phyloP scores from a whole-genome alignment of 148 eudicot genomes.

The Nepenthes mirabilis region DNA sequence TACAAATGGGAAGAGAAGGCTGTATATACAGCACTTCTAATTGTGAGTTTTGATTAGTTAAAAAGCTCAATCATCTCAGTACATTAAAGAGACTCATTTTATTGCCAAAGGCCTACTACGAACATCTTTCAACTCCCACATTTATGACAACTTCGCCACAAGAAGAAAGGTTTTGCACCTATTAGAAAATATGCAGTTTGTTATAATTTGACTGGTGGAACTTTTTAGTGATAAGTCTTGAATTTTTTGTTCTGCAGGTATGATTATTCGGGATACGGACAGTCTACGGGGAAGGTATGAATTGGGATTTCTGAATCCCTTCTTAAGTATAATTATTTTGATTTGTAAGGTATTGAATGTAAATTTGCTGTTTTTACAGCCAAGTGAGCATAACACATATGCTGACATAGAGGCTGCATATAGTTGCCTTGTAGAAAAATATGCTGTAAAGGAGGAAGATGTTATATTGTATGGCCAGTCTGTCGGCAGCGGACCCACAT shows the following conservation, averaged over 20 bases:
- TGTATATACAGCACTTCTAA: too few relatives aligned
- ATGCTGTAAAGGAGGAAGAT: conserved; percentile 84
- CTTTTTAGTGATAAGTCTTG: neutral
- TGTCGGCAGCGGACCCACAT: conserved; percentile 91
- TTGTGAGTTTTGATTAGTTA: too few relatives aligned
- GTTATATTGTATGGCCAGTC: conserved; percentile 88
- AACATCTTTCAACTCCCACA: too few relatives aligned
- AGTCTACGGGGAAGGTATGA: conserved; percentile 78
- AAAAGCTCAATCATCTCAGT: too few relatives aligned
- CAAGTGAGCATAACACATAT: conserved; percentile 86
- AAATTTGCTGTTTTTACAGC: conserved; percentile 30
- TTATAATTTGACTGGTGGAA: neutral
- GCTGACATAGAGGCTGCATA: conserved; percentile 92
- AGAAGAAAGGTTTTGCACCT: neutral
- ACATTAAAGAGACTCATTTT: too few relatives aligned
- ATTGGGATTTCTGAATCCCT: neutral
- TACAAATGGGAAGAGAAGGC: too few relatives aligned
- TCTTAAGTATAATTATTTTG: neutral
- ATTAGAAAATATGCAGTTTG: neutral
- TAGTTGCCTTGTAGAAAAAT: conserved; percentile 68
- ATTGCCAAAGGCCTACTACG: too few relatives aligned
- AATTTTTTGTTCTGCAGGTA: conserved; percentile 39
- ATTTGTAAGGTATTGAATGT: neutral
- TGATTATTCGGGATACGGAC: conserved; percentile 94
- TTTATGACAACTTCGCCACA: too few relatives aligned